Evolutionary conservation across 2,329 filamentous ascomycete species (phyloP).

Genomic region (Clonostachys byssicola): DNA sequence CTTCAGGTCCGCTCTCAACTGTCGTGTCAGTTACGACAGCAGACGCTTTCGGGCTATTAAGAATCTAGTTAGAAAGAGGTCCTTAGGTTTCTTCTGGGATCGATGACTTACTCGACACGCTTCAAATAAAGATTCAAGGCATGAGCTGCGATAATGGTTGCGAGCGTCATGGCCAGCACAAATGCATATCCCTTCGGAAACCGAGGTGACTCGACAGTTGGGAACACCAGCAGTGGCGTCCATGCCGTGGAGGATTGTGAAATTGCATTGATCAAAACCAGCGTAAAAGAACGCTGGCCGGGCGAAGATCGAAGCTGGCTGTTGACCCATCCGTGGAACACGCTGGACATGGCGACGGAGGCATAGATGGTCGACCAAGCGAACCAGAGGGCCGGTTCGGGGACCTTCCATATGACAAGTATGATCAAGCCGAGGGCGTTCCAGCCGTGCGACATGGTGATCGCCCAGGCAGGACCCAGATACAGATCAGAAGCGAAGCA

Average conservation of each 20-base stretch:
- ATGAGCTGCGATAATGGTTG: constrained; percentile 16
- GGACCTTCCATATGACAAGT: constrained; percentile 50
- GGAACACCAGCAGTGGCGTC: constrained; percentile 48
- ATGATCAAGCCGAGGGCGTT: constrained; percentile 51
- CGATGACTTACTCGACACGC: constrained; percentile 11
- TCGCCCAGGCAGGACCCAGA: constrained; percentile 48
- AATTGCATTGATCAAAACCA: constrained; percentile 48
- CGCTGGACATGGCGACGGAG: constrained; percentile 45
- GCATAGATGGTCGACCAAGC: constrained; percentile 40
- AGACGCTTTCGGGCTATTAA: too few species aligned
- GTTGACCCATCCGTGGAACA: constrained; percentile 54
- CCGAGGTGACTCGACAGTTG: constrained; percentile 34
- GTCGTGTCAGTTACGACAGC: too few species aligned
- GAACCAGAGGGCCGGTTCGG: constrained; percentile 26
- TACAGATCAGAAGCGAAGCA: constrained; percentile 51
- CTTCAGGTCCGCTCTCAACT: too few species aligned
- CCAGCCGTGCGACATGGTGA: constrained; percentile 43
- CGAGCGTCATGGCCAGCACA: constrained; percentile 24
- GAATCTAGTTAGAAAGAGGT: too few species aligned
- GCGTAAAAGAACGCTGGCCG: constrained; percentile 39
- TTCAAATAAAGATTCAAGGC: constrained; percentile 12
- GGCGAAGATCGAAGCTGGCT: constrained; percentile 37
- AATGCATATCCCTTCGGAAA: constrained; percentile 37
- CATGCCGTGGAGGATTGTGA: constrained; percentile 51
- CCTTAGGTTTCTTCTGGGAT: too few species aligned